These are phyloP conservation scores for Kickxella alabastrina DNA, from an alignment of 192 early-diverging fungal genomes.

Conservation along the genomic window DNA sequence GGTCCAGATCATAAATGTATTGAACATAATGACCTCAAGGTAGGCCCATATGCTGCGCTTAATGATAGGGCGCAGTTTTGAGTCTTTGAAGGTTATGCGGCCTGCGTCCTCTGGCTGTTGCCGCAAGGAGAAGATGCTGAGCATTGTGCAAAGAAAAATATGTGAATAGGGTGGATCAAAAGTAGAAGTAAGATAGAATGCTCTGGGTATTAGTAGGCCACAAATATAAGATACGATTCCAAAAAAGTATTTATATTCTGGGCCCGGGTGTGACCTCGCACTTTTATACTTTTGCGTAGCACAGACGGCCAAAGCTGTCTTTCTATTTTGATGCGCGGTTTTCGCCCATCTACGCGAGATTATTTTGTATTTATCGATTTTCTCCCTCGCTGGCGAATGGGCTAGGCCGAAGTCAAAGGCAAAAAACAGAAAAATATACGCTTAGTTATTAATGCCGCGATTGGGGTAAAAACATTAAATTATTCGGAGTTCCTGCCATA, in stretches of 20 bases:
- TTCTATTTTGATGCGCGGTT: neutral
- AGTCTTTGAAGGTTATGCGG: constrained; percentile 18
- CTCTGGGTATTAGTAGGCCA: too few relatives aligned
- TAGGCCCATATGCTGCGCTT: constrained; percentile 20
- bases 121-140: constrained; percentile 24
- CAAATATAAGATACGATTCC: too few relatives aligned
- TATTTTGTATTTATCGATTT: too few relatives aligned
- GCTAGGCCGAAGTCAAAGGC: too few relatives aligned
- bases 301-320: neutral
- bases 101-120: constrained; percentile 23
- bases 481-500: too few relatives aligned
- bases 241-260: too few relatives aligned
- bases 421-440: too few relatives aligned
- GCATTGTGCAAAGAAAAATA: constrained; percentile 6
- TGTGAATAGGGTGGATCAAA: neutral
- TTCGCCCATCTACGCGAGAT: too few relatives aligned
- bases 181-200: neutral
- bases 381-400: too few relatives aligned
- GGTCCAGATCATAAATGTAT: constrained; percentile 31
- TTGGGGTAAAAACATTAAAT: too few relatives aligned
- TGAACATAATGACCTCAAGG: constrained; percentile 15
- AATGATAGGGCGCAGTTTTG: constrained; percentile 15
- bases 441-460: too few relatives aligned
- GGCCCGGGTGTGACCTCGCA: neutral
- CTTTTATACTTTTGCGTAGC: neutral